Base-by-base conservation (phyloP, 1,284 basidiomycete species). In the Boletus semigastroideus region DNA sequence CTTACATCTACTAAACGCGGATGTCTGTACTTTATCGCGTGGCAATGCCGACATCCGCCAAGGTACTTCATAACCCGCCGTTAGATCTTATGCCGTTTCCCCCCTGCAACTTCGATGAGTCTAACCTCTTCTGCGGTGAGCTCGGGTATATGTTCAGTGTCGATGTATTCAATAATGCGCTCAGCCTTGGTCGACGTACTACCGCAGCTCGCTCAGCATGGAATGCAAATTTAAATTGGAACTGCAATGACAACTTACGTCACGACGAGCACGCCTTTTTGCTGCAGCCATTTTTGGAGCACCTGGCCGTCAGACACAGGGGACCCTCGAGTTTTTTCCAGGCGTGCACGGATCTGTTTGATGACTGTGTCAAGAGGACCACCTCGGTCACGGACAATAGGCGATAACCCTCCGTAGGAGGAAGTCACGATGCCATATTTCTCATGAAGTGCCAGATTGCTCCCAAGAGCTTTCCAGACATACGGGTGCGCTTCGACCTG, bases 401-500 rank as follows among this genome's bases (percentile, higher is more conserved):
- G 82, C 0, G 82, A 77, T 49, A 82, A 73, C 4, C 83, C 85
- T 11, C 77, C 87, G 59, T 87, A 94, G 0, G 86, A 84, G 31
- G 82, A 80, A 20, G 83, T 76, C 17, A 78, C 72, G 62, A 93
- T 92, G 48, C 80, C 77, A 57, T 87, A 74, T 58, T 86, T 71
- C 58, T 77, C 70, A 61, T 80, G 74, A 42, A 83, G 72, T 20
- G 78, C 76, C 39, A 85, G 67, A 28, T 87, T 77, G 10, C 82
- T 74, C 56, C 77, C 69, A 28, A 80, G 68, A 7, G 78, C 75
- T 59, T 82, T 78, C 74, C 79, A 84, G 39, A 91, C 72, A 67
- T 92, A 90, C 5, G 92, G 90, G 65, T 94, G 90, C 52, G 84
- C 81, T 66, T 94, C 90, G 50, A 94, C 83, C 88, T 87, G 40